These are phyloP conservation scores for Pulveroboletus sp. DNA, from an alignment of 768 basidiomycete species.

Conservation along the genomic window DNA sequence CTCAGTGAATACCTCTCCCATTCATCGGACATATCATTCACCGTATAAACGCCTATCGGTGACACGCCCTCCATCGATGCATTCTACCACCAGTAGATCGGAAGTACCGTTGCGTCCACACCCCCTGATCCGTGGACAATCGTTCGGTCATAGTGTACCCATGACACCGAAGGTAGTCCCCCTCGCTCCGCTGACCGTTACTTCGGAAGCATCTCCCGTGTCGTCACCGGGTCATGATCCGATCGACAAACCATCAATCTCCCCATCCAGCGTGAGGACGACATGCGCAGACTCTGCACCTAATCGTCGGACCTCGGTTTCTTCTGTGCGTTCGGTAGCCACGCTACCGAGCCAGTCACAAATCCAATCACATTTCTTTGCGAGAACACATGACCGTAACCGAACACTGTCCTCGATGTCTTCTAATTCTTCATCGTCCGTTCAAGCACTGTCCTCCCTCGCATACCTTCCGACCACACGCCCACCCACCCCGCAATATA, in stretches of 20 bases:
- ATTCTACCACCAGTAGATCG: conserved; percentile 44
- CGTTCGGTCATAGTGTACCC: conserved; percentile 43
- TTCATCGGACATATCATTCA: conserved; percentile 33
- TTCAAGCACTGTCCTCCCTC: conserved; percentile 54
- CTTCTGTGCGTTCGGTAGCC: conserved; percentile 54
- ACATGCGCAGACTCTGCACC: conserved; percentile 28
- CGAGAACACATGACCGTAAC: conserved; percentile 38
- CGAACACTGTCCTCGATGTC: conserved; percentile 59
- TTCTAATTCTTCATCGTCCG: conserved; percentile 39
- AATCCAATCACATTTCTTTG: conserved; percentile 31
- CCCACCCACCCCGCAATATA: conserved; percentile 39
- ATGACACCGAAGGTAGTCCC: conserved; percentile 40
- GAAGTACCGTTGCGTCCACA: conserved; percentile 55
- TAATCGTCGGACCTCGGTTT: conserved; percentile 50
- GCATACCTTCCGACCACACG: conserved; percentile 45
- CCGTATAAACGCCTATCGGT: conserved; percentile 37
- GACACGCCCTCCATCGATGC: conserved; percentile 60
- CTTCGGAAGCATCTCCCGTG: conserved; percentile 44
- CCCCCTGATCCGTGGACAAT: conserved; percentile 72
- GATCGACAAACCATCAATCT: conserved; percentile 24
- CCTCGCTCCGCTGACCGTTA: conserved; percentile 59
- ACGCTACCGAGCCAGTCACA: conserved; percentile 47
- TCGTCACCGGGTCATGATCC: conserved; percentile 34
- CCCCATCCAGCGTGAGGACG: conserved; percentile 38
- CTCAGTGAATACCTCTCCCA: conserved; percentile 38